Conservation (phyloP, 2,329 filamentous ascomycete species). For the Nannizziopsis barbatae region DNA sequence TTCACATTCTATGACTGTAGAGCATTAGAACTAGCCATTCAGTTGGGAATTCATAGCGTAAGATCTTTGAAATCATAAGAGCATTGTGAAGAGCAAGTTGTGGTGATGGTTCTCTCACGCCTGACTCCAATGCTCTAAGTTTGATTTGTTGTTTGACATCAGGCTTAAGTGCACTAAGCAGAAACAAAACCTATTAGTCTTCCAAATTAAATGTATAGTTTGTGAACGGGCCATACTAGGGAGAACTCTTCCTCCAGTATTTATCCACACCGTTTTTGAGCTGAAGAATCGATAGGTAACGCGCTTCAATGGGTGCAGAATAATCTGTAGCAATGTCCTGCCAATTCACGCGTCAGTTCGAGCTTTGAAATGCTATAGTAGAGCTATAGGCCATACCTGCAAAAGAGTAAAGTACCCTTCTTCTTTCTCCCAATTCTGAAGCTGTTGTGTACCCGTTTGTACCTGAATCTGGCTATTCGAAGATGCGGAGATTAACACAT, state of each 20-base stretch:
- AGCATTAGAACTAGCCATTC: constrained; percentile 52
- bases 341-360: constrained; percentile 14
- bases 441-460: constrained; percentile 55
- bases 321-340: constrained; percentile 74
- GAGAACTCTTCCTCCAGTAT: constrained; percentile 75
- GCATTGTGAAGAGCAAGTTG: constrained; percentile 79
- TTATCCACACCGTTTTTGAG: constrained; percentile 95
- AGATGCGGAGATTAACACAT: constrained; percentile 52
- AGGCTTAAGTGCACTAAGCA: constrained; percentile 45
- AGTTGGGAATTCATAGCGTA: constrained; percentile 76
- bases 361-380: not conserved
- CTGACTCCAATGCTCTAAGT: constrained; percentile 61
- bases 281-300: constrained; percentile 84
- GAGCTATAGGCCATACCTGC: constrained; percentile 42
- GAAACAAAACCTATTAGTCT: not conserved
- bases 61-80: constrained; percentile 73
- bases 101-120: constrained; percentile 62
- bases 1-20: not conserved
- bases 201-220: not conserved
- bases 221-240: constrained; percentile 40
- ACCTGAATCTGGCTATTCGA: constrained; percentile 56
- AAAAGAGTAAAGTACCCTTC: constrained; percentile 56
- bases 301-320: constrained; percentile 61
- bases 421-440: constrained; percentile 59
- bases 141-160: constrained; percentile 70